Evolutionary conservation across 805 yeast species (phyloP), one percentile per base, ranked within the genome.

Genomic region (Zygotorulaspora chibaensis): DNA sequence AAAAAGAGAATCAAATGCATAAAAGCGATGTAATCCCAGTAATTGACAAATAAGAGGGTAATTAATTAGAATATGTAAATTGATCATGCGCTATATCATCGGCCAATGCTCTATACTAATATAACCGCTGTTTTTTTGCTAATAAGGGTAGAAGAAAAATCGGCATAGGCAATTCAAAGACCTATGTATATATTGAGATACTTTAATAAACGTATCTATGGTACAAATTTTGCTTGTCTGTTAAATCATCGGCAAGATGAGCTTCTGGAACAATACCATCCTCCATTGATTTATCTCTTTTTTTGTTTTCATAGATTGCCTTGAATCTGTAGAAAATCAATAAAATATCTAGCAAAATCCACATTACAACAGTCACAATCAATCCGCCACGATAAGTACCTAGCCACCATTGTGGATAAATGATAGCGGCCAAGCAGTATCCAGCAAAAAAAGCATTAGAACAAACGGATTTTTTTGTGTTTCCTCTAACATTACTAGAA

Each of bases 321-420:
- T 53, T 57, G 50, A 47, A 57, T 39, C 67, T 56, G 49, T 61
- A 62, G 11, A 45, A 51, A 8, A 56, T 48, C 41, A 62, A 46
- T 4, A 65, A 59, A 3, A 57, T 43, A 18, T 55, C 51, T 23
- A 51, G 50, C 13, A 62, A 35, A 4, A 61, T 40, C 52, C 68
- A 68, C 31, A 57, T 57, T 20, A 68, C 67, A 7, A 65, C 59
- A 11, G 48, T 40, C 10, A 50, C 50, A 12, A 50, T 47, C 23
- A 56, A 42, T 11, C 55, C 60, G 2, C 48, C 50, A 41, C 53
- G 49, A 29, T 50, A 56, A 16, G 49, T 45, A 18, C 53, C 56
- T 35, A 45, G 35, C 58, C 58, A 54, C 58, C 58, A 54, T 45
- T 56, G 60, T 2, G 60, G 60, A 36, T 51, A 54, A 8, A 52